Evolutionary conservation across 148 eudicot genomes (phyloP).

Genomic region (Polygonum aviculare): DNA sequence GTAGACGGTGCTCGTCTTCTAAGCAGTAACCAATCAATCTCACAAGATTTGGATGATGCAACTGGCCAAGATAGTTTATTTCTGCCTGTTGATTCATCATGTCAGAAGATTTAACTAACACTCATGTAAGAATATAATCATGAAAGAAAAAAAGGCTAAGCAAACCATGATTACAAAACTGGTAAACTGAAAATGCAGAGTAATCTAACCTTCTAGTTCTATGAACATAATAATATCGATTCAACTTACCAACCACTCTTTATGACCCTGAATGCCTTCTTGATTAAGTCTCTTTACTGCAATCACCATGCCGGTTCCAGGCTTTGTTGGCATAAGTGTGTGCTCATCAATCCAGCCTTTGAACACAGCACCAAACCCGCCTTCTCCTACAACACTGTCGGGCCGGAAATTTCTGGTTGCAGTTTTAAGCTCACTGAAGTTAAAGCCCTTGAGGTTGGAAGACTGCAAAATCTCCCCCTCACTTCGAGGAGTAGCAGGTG

Average conservation of each 20-base stretch:
- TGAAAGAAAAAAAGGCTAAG: not conserved
- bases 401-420: conserved; percentile 19
- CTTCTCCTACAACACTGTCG: conserved; percentile 16
- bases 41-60: conserved; percentile 17
- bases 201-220: not conserved
- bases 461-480: conserved; percentile 16
- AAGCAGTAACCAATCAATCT: conserved; percentile 19
- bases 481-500: conserved; percentile 15
- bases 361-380: conserved; percentile 19
- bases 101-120: not conserved
- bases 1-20: conserved; percentile 18
- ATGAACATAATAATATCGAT: not conserved
- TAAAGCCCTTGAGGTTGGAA: conserved; percentile 10
- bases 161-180: not conserved
- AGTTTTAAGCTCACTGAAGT: conserved; percentile 15
- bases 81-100: conserved; percentile 11
- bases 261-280: conserved; percentile 19
- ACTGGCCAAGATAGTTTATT: conserved; percentile 18
- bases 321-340: conserved; percentile 12
- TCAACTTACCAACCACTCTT: conserved; percentile 18
- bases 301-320: conserved; percentile 18
- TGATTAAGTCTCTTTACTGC: conserved; percentile 19
- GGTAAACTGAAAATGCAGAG: not conserved
- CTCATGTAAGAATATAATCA: not conserved
- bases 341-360: conserved; percentile 20